Conservation (phyloP, 768 basidiomycete genomes). For the Suillus variegatus region DNA sequence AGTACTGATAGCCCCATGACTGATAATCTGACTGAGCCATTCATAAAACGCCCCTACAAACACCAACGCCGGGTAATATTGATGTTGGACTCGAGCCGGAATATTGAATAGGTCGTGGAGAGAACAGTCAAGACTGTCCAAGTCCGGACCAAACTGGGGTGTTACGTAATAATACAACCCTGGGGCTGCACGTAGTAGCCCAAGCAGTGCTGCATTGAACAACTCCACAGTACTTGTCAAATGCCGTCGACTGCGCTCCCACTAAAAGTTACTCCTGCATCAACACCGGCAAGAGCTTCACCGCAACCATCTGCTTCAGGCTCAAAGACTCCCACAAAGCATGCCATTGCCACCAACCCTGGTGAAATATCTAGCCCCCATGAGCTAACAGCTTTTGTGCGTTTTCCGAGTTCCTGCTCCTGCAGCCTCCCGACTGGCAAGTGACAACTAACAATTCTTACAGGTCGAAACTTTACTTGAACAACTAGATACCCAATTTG, state of each 20-base stretch:
- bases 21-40: background rate
- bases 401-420: conserved; percentile 30
- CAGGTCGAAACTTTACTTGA: conserved; percentile 89
- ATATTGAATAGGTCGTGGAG: background rate
- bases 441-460: conserved; percentile 2
- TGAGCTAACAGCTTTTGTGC: conserved; percentile 91
- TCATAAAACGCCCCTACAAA: background rate
- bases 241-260: conserved; percentile 62
- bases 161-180: background rate
- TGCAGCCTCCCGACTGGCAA: conserved; percentile 3
- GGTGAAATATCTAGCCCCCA: conserved; percentile 89
- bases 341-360: conserved; percentile 34
- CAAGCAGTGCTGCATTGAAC: background rate
- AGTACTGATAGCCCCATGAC: background rate
- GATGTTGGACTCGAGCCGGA: background rate
- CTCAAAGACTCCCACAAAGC: conserved; percentile 50
- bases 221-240: background rate
- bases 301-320: conserved; percentile 20
- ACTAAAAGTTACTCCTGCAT: conserved; percentile 58
- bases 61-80: background rate
- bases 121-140: no score
- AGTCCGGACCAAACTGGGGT: background rate
- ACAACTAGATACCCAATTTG: conserved; percentile 88
- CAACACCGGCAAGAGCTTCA: conserved; percentile 50
- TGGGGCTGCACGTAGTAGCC: no score